Evolutionary conservation across 768 basidiomycete genomes (phyloP), one percentile per base, ranked within the genome.

Genomic region (Macrolepiota albuminosa): DNA sequence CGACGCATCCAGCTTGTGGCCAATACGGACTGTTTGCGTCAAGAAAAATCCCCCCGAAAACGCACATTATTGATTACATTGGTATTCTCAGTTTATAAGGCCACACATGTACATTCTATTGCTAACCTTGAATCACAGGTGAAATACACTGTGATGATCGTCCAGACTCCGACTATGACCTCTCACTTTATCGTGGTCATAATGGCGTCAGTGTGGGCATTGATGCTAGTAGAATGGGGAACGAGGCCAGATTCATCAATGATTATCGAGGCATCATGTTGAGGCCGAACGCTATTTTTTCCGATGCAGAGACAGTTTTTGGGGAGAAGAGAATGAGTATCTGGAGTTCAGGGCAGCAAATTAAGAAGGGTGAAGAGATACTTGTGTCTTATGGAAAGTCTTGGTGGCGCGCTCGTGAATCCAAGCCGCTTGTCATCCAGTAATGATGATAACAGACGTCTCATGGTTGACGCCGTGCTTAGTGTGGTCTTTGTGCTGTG

Each of bases 201-300:
- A 76, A 79, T 54, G 84, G 83, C 8, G 68, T 81, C 43, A 87
- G 77, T 66, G 81, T 95, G 21, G 94, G 93, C 1, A 78, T 91
- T 43, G 94, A 97, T 69, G 93, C 93, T 21, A 76, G 77, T 33
- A 64, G 47, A 3, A 83, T 83, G 77, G 95, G 95, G 33, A 97
- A 95, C 72, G 91, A 94, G 71, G 88, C 88, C 1, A 78, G 95
- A 67, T 95, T 96, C 69, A 79, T 93, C 60, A 97, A 97, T 66
- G 95, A 96, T 75, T 98, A 88, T 72, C 82, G 95, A 57, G 91
- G 93, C 2, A 77, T 94, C n/a, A 75, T 69, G 52, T 70, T 71
- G 26, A 86, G 77, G 68, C 85, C 91, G 4, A 94, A 94, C 64
- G 88, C 85, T 0, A 64, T 82, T 33, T 93, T 93, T 65, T 74